Base-by-base conservation (phyloP, 202 grass and related monocot genomes). In the Zizania palustris region DNA sequence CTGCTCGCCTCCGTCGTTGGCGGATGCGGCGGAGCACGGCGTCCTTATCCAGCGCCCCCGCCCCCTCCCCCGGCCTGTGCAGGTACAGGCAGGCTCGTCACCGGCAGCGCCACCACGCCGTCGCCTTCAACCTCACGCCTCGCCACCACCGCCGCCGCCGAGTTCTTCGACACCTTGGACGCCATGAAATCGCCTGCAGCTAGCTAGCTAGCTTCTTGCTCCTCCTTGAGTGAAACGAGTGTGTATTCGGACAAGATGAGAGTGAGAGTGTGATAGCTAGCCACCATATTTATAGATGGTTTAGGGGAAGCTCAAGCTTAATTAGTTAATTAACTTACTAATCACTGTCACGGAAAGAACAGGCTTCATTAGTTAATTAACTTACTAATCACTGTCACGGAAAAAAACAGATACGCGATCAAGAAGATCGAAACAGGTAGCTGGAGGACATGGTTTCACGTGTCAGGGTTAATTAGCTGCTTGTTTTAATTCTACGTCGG, bases 11-110 rank as follows among this genome's bases (percentile, higher is more conserved):
- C 74, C n/a, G n/a, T n/a, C 87, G 82, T 71, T 96, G 86, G 33
- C 86, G 89, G 84, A 96, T 90, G 71, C 89, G 86, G 19, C 86
- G 84, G 35, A 96, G 89, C 60, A 96, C 84, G 34, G 78, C 67
- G 14, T 96, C 89, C 84, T 66, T 90, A 54, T 92, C 89, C 35
- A 96, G 67, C 10, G 82, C 15, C 38, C 76, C 67, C 9, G 57
- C n/a, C 4, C 65, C 82, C 11, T 75, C 51, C 4, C 43, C 80
- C 7, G 53, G 65, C 78, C 56, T 40, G 60, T 74, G 83, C 41
- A 96, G 80, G 80, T 82, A 90, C 22, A 96, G 72, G 66, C 39
- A 72, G n/a, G 46, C 65, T 90, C 22, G 89, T 89, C 11, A 92
- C 82, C 10, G 69, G 67, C 48, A n/a, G 38, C 57, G 35, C 9